A percentile compares a stretch with the other conserved stretches of the same genome.
phyloP scores from a whole-genome alignment of 2,329 filamentous ascomycete genomes.

The Hortaea werneckii region DNA sequence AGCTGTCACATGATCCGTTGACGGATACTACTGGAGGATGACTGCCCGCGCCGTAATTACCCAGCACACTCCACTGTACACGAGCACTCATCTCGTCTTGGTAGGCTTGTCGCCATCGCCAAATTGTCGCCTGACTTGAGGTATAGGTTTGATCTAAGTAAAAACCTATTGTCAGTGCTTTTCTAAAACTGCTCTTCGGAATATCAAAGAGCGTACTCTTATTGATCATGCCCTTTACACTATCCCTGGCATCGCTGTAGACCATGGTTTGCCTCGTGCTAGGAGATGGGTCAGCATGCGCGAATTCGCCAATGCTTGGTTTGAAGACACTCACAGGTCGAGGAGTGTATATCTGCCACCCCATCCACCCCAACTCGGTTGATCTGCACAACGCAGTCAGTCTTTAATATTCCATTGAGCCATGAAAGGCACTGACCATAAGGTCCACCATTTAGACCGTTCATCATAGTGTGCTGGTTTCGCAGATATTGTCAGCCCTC shows the following conservation, averaged over 20 bases:
- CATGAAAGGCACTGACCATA: slow-evolving; percentile 12
- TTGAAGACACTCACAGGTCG: slow-evolving; percentile 13
- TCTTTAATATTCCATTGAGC: not conserved
- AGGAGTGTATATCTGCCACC: slow-evolving; percentile 37
- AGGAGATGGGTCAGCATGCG: too few species aligned
- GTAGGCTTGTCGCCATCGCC: slow-evolving; percentile 44
- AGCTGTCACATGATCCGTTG: slow-evolving; percentile 29
- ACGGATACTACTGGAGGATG: slow-evolving; percentile 41
- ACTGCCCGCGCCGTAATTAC: slow-evolving; percentile 28
- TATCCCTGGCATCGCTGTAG: slow-evolving; percentile 30
- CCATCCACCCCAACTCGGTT: slow-evolving; percentile 41
- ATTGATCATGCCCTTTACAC: slow-evolving; percentile 25
- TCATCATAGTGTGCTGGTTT: slow-evolving; percentile 34
- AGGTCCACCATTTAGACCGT: slow-evolving; percentile 33
- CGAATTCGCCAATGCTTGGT: too few species aligned
- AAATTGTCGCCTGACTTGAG: slow-evolving; percentile 41
- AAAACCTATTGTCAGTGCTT: too few species aligned
- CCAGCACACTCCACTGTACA: slow-evolving; percentile 37
- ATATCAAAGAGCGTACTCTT: slow-evolving; percentile 5
- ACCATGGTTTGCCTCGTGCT: slow-evolving; percentile 24
- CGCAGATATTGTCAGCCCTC: too few species aligned
- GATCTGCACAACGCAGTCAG: slow-evolving; percentile 20
- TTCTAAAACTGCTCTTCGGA: too few species aligned
- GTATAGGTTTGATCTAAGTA: slow-evolving; percentile 13
- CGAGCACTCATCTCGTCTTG: slow-evolving; percentile 42